Evolutionary conservation across 768 basidiomycete genomes (phyloP).

Genomic region (Cyathus striatus): DNA sequence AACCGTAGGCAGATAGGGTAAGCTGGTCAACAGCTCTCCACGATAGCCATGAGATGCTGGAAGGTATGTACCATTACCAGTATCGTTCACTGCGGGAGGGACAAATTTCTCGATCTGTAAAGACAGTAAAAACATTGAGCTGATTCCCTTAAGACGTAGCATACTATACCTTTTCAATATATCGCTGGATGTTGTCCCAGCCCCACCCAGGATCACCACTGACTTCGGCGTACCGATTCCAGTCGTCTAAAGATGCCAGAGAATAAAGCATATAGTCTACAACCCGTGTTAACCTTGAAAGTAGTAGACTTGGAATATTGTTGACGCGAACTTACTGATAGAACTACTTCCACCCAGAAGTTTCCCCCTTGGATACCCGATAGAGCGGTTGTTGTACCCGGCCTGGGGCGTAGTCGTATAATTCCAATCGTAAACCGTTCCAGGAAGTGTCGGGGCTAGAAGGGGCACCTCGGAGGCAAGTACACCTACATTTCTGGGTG

Average conservation of each 20-base stretch:
- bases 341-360: conserved; percentile 24
- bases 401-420: conserved; percentile 14
- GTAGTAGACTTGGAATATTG: not conserved
- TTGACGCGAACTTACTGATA: conserved; percentile 17
- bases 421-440: conserved; percentile 11
- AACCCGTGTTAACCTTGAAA: not conserved
- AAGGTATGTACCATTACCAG: conserved; percentile 8
- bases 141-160: not conserved
- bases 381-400: conserved; percentile 11
- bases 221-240: conserved; percentile 10
- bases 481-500: not conserved
- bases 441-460: not conserved
- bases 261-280: conserved; percentile 16
- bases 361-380: conserved; percentile 19
- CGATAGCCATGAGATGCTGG: conserved; percentile 7
- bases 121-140: not conserved
- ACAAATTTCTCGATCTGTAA: conserved; percentile 11
- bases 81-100: conserved; percentile 8
- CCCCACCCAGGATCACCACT: conserved; percentile 16
- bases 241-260: conserved; percentile 15
- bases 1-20: conserved; percentile 6
- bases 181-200: conserved; percentile 14
- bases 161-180: conserved; percentile 7
- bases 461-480: not conserved
- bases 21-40: conserved; percentile 7